Conservation (phyloP, 1,284 basidiomycete species). For the Irpex sp. region DNA sequence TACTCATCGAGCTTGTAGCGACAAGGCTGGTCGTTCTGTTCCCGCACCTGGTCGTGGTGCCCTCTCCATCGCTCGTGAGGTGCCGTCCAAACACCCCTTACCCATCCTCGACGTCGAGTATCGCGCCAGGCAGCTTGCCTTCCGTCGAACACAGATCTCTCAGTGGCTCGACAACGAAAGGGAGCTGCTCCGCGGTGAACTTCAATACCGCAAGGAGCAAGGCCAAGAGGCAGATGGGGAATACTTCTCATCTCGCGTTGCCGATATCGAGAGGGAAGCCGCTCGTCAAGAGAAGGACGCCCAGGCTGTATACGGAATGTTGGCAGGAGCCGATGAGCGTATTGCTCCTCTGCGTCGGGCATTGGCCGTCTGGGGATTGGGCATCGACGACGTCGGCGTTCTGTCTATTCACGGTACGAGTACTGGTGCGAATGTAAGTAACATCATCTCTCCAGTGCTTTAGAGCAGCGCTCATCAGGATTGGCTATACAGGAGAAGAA, state of each 20-base stretch:
- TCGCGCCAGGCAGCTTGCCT: slow-evolving; percentile 86
- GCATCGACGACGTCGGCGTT: slow-evolving; percentile 88
- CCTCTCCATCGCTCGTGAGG: slow-evolving; percentile 81
- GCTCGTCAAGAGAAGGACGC: slow-evolving; percentile 88
- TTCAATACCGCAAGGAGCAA: slow-evolving; percentile 57
- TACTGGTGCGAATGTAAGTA: slow-evolving; percentile 84
- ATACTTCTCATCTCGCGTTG: slow-evolving; percentile 71
- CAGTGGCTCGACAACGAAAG: slow-evolving; percentile 93
- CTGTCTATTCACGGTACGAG: slow-evolving; percentile 94
- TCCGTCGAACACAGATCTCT: slow-evolving; percentile 91
- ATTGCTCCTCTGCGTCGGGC: slow-evolving; percentile 91
- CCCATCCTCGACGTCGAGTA: slow-evolving; percentile 83
- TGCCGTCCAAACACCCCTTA: slow-evolving; percentile 69
- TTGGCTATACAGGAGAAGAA: slow-evolving; percentile 78
- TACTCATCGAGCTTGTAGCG: slow-evolving; percentile 41
- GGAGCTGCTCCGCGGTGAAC: slow-evolving; percentile 75
- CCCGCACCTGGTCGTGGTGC: slow-evolving; percentile 93
- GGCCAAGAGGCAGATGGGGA: slow-evolving; percentile 58
- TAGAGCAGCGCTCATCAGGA: slow-evolving; percentile 1
- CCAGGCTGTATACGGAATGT: slow-evolving; percentile 89
- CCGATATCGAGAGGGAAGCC: slow-evolving; percentile 88
- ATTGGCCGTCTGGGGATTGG: slow-evolving; percentile 94
- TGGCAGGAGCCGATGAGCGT: slow-evolving; percentile 82
- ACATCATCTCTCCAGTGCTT: not conserved
- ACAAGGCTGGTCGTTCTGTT: slow-evolving; percentile 93